Percentiles rank a stretch among this genome's conserved stretches.
phyloP scores from a whole-genome alignment of 345 rosid genomes.

The Brassica rapa region DNA sequence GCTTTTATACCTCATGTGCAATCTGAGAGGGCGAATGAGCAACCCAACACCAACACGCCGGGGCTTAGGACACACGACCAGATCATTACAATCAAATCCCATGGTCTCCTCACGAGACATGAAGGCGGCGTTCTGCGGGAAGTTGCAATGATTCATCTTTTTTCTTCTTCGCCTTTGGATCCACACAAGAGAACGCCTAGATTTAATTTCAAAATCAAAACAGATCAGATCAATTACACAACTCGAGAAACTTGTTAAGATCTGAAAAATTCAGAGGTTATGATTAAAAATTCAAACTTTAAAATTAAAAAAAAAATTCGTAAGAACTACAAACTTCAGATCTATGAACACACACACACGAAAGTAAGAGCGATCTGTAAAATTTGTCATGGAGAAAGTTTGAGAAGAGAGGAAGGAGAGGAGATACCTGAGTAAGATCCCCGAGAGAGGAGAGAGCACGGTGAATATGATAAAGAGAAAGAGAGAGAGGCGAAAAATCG shows the following conservation, averaged over 20 bases:
- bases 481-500: constrained; percentile 42
- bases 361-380: constrained; percentile 11
- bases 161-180: constrained; percentile 15
- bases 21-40: constrained; percentile 35
- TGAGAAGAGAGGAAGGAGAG: background rate
- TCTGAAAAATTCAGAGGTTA: background rate
- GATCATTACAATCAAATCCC: constrained; percentile 53
- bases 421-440: constrained; percentile 24
- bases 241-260: background rate
- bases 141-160: constrained; percentile 71
- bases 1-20: constrained; percentile 56
- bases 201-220: background rate
- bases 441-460: constrained; percentile 22
- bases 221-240: background rate
- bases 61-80: constrained; percentile 87
- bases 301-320: background rate
- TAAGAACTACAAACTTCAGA: constrained; percentile 17
- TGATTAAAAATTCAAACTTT: background rate
- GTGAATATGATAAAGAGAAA: background rate
- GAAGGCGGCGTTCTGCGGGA: constrained; percentile 71
- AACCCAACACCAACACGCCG: constrained; percentile 42
- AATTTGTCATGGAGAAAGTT: background rate
- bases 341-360: constrained; percentile 17
- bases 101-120: constrained; percentile 59
- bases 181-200: constrained; percentile 60